Percentiles rank a stretch among this genome's conserved stretches.
These are phyloP conservation scores for Flaveria floridana DNA, from an alignment of 140 eudicot species.

Conservation along the genomic window DNA sequence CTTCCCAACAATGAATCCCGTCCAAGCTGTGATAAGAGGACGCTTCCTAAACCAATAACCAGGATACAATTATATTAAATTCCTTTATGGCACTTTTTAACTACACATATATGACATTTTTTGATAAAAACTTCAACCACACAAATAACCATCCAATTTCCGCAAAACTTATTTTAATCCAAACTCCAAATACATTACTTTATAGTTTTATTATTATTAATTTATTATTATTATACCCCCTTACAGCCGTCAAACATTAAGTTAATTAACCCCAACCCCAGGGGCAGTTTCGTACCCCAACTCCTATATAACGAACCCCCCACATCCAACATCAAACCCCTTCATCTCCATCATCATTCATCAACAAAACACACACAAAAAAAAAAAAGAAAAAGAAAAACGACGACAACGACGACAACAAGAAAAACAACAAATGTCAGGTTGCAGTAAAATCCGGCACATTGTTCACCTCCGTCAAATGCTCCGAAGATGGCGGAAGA, in stretches of 20 bases:
- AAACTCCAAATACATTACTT: too few species aligned
- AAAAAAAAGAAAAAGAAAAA: not conserved
- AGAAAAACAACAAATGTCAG: constrained; percentile 44
- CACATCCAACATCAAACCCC: constrained; percentile 21
- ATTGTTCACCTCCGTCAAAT: constrained; percentile 81
- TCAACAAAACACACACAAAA: not conserved
- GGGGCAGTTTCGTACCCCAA: constrained; percentile 31
- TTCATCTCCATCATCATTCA: not conserved
- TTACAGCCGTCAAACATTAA: constrained; percentile 42
- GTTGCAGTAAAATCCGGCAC: constrained; percentile 89
- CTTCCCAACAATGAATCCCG: too few species aligned
- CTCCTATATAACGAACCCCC: constrained; percentile 33
- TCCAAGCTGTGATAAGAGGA: too few species aligned
- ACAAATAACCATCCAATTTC: too few species aligned
- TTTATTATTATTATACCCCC: not conserved
- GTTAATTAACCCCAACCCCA: constrained; percentile 6
- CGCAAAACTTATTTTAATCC: too few species aligned
- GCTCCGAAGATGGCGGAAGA: constrained; percentile 79
- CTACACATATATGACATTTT: too few species aligned
- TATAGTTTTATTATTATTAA: too few species aligned
- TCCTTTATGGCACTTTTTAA: too few species aligned
- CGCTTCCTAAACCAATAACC: too few species aligned
- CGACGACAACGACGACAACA: constrained; percentile 5
- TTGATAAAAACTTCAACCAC: too few species aligned
- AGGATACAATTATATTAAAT: too few species aligned